Percentiles rank a stretch among this genome's conserved stretches.
These are phyloP conservation scores for Phytophthora fragariaefolia DNA, from an alignment of 352 stramenopile genomes.

Conservation along the genomic window DNA sequence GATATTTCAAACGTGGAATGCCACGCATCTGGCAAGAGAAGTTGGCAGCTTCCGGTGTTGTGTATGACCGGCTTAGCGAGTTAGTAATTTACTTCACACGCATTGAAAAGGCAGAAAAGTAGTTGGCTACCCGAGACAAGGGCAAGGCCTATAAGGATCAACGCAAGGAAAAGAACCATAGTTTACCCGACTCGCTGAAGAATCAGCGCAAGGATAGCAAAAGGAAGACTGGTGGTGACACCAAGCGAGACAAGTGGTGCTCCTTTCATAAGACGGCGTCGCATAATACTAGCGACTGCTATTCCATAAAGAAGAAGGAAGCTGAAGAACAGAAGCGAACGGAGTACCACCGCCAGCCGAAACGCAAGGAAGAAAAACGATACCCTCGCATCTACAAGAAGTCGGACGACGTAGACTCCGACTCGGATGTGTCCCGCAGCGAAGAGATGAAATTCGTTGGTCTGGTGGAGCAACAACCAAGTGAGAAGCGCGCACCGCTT, in stretches of 20 bases:
- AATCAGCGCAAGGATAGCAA: not conserved
- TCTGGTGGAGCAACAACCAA: not conserved
- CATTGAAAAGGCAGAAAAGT: not conserved
- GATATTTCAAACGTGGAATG: constrained; percentile 12
- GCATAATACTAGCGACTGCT: not conserved
- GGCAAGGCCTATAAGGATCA: not conserved
- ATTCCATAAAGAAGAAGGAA: not conserved
- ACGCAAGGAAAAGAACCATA: not conserved
- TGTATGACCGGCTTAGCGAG: not conserved
- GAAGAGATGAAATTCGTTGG: not conserved
- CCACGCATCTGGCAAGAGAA: constrained; percentile 11
- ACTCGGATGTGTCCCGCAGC: not conserved
- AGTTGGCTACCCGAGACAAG: not conserved
- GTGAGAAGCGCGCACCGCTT: constrained; percentile 5
- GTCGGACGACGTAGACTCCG: not conserved
- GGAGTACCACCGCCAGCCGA: not conserved
- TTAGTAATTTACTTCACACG: not conserved
- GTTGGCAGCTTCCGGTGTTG: not conserved
- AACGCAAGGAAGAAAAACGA: not conserved
- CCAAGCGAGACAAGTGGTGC: not conserved
- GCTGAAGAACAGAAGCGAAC: constrained; percentile 1
- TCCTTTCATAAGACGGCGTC: not conserved
- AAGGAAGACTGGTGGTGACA: not conserved
- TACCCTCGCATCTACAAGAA: constrained; percentile 15
- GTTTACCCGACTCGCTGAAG: not conserved